Conservation (phyloP, 1,284 basidiomycete genomes). For the Pseudomicrostroma phylloplanum region DNA sequence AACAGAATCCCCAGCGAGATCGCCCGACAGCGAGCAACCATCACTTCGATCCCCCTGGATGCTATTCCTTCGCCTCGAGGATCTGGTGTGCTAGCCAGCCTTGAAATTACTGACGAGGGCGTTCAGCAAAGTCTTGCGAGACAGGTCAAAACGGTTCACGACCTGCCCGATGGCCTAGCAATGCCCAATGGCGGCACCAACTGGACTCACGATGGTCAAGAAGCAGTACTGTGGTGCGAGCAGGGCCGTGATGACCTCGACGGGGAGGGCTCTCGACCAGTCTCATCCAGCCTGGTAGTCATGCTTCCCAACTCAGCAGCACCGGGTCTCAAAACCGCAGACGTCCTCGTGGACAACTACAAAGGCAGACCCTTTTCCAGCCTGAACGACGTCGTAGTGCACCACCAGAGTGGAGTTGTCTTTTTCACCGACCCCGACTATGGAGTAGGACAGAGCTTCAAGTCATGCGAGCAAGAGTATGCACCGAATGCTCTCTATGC, state of each 20-base stretch:
- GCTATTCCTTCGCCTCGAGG: conserved; percentile 6
- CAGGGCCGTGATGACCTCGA: conserved; percentile 14
- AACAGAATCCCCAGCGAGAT: conserved; percentile 24
- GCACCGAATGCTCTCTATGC: conserved; percentile 29
- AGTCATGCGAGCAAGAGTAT: conserved; percentile 16
- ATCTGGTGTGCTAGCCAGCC: conserved; percentile 14
- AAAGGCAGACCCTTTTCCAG: conserved; percentile 28
- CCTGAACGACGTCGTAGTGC: conserved; percentile 29
- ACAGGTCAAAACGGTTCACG: neutral
- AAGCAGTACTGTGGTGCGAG: conserved; percentile 32
- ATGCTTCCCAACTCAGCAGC: too few species aligned
- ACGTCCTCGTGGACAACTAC: conserved; percentile 11
- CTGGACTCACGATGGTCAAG: conserved; percentile 10
- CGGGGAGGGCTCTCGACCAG: conserved; percentile 5
- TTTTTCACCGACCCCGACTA: conserved; percentile 37
- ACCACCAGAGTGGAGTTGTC: conserved; percentile 21
- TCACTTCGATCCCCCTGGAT: conserved; percentile 17
- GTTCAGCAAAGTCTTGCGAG: conserved; percentile 11
- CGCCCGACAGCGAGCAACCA: neutral
- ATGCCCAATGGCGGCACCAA: neutral
- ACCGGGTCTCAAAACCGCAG: too few species aligned
- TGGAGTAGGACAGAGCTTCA: conserved; percentile 32
- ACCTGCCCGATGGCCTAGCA: neutral
- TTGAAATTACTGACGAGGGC: conserved; percentile 16
- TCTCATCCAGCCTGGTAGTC: neutral